Percentiles rank a stretch among this genome's conserved stretches.
phyloP scores from a whole-genome alignment of 192 early-diverging fungal species.

The Coemansia sp. region DNA sequence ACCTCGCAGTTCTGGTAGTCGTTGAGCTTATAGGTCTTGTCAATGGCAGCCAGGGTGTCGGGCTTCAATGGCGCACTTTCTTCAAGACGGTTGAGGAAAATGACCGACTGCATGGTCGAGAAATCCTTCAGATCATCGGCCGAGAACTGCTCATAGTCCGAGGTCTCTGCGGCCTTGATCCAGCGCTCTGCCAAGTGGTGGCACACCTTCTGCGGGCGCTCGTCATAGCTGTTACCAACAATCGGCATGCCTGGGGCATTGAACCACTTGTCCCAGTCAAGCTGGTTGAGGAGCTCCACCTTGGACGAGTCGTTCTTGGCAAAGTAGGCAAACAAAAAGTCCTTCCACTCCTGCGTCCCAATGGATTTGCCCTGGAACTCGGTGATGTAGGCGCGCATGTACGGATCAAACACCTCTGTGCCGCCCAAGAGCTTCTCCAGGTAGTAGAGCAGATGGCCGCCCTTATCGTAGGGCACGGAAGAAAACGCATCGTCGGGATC shows the following conservation, averaged over 20 bases:
- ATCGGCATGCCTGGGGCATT: conserved; percentile 86
- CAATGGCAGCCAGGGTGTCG: conserved; percentile 61
- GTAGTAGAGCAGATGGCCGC: conserved; percentile 90
- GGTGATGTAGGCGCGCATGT: conserved; percentile 73
- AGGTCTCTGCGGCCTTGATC: conserved; percentile 56
- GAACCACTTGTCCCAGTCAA: conserved; percentile 94
- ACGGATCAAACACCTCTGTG: conserved; percentile 78
- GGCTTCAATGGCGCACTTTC: conserved; percentile 62
- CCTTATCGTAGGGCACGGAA: conserved; percentile 92
- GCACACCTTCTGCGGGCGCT: conserved; percentile 77
- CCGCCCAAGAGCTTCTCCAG: conserved; percentile 89
- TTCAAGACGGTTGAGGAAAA: conserved; percentile 76
- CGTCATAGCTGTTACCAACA: conserved; percentile 79
- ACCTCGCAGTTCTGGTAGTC: conserved; percentile 78
- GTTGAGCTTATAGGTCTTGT: conserved; percentile 69
- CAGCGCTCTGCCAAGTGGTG: conserved; percentile 75
- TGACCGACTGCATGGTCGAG: conserved; percentile 73
- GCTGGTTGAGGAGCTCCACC: conserved; percentile 64
- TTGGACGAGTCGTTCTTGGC: conserved; percentile 59
- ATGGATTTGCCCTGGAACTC: conserved; percentile 86
- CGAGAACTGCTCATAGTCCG: conserved; percentile 56
- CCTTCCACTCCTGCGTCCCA: conserved; percentile 85
- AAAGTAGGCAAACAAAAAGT: conserved; percentile 77
- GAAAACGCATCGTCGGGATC: conserved; percentile 86
- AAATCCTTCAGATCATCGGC: conserved; percentile 64